phyloP scores from a whole-genome alignment of 345 rosid species.

The Hirschfeldia incana region DNA sequence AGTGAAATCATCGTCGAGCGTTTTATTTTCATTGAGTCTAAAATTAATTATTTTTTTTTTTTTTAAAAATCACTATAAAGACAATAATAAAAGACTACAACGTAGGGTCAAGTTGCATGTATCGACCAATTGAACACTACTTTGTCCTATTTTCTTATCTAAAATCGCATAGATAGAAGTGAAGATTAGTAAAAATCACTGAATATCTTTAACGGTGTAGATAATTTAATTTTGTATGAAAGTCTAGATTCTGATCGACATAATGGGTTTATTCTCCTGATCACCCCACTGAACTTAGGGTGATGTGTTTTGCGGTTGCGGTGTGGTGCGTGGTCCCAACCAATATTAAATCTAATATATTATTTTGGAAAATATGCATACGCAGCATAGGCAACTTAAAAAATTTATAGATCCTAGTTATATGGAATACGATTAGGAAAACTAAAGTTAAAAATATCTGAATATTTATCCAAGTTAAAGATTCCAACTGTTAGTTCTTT shows the following conservation, averaged over 20 bases:
- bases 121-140: neutral
- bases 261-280: neutral
- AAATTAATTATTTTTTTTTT: neutral
- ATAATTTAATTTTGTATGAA: neutral
- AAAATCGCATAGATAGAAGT: neutral
- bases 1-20: slow-evolving; percentile 11
- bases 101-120: neutral
- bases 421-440: neutral
- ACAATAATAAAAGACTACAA: neutral
- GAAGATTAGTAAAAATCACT: neutral
- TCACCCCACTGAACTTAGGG: neutral
- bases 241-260: slow-evolving; percentile 21
- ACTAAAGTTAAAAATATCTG: neutral
- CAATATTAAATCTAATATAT: neutral
- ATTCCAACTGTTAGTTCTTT: neutral
- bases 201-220: neutral
- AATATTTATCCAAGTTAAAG: slow-evolving; percentile 10
- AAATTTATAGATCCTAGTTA: neutral
- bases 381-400: neutral
- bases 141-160: slow-evolving; percentile 22
- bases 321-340: slow-evolving; percentile 22
- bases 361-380: neutral
- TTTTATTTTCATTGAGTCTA: neutral
- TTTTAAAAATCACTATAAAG: neutral
- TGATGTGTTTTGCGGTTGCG: slow-evolving; percentile 22